Evolutionary conservation across 768 basidiomycete species (phyloP).

Genomic region (Lactarius pseudohatsudake): DNA sequence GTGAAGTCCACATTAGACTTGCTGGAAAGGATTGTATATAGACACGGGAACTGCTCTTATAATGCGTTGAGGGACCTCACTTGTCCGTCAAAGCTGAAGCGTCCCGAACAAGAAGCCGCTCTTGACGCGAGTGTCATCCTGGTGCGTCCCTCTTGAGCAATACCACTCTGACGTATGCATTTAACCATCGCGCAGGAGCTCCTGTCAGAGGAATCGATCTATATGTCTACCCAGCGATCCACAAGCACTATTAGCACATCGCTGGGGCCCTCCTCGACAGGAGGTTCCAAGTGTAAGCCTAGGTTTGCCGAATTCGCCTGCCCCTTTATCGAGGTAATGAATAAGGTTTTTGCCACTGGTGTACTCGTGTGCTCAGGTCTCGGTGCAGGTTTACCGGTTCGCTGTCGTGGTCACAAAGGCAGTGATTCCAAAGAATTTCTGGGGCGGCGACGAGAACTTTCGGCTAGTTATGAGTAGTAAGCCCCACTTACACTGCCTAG

Average conservation of each 20-base stretch:
- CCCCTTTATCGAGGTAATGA: constrained; percentile 55
- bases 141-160: constrained; percentile 38
- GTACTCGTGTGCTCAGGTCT: not conserved
- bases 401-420: constrained; percentile 58
- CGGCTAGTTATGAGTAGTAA: constrained; percentile 56
- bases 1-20: constrained; percentile 54
- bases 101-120: constrained; percentile 38
- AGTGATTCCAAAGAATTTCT: constrained; percentile 73
- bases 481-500: not conserved
- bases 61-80: constrained; percentile 56
- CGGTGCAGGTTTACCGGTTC: constrained; percentile 65
- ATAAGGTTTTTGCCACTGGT: not conserved
- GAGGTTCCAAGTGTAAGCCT: constrained; percentile 52
- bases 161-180: constrained; percentile 4
- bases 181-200: constrained; percentile 52
- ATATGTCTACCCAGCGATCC: constrained; percentile 54
- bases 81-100: constrained; percentile 76
- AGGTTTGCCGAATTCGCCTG: constrained; percentile 80
- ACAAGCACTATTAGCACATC: constrained; percentile 43
- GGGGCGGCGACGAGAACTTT: constrained; percentile 74
- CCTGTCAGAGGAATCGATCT: constrained; percentile 66
- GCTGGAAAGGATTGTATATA: constrained; percentile 61
- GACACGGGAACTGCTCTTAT: constrained; percentile 71
- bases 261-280: constrained; percentile 52
- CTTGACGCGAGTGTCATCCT: constrained; percentile 66